A percentile compares a stretch with the other conserved stretches of the same genome.
phyloP scores from a whole-genome alignment of 1,284 basidiomycete genomes.

The Ganoderma leucocontextum region DNA sequence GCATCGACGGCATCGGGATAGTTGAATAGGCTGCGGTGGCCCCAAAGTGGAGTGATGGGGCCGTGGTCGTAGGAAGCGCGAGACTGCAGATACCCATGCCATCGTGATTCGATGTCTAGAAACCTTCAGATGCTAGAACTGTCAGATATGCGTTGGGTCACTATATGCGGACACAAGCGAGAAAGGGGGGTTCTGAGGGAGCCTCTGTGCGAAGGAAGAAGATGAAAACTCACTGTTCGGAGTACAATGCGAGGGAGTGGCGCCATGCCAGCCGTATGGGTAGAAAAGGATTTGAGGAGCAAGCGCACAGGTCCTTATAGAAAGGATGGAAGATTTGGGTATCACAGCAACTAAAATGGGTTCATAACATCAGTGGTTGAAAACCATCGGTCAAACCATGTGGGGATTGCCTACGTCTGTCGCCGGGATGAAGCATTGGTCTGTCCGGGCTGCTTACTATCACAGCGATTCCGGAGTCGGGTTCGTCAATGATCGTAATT shows the following conservation, averaged over 20 bases:
- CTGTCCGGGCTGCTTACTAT: not conserved
- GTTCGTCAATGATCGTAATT: not conserved
- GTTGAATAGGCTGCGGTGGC: slow-evolving; percentile 36
- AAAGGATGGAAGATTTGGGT: slow-evolving; percentile 70
- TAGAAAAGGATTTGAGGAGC: slow-evolving; percentile 46
- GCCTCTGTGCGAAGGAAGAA: not conserved
- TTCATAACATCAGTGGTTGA: not conserved
- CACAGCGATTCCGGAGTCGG: not conserved
- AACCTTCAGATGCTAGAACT: slow-evolving; percentile 44
- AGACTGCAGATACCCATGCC: slow-evolving; percentile 75
- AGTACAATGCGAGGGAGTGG: slow-evolving; percentile 67
- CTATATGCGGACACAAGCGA: slow-evolving; percentile 5
- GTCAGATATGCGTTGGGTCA: slow-evolving; percentile 1
- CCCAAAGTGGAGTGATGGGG: slow-evolving; percentile 75
- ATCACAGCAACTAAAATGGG: slow-evolving; percentile 67
- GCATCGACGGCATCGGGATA: slow-evolving; percentile 43
- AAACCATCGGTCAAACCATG: not conserved
- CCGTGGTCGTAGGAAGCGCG: slow-evolving; percentile 58
- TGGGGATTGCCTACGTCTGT: not conserved
- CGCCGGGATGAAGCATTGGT: not conserved
- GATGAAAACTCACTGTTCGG: slow-evolving; percentile 62
- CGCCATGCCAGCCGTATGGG: slow-evolving; percentile 63
- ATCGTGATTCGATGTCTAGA: slow-evolving; percentile 57
- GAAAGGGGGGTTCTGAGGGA: too few relatives aligned
- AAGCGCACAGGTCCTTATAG: slow-evolving; percentile 59